A percentile compares a stretch with the other conserved stretches of the same genome.
Conservation (phyloP, 1,284 basidiomycete genomes). For the Tylopilus sp. region DNA sequence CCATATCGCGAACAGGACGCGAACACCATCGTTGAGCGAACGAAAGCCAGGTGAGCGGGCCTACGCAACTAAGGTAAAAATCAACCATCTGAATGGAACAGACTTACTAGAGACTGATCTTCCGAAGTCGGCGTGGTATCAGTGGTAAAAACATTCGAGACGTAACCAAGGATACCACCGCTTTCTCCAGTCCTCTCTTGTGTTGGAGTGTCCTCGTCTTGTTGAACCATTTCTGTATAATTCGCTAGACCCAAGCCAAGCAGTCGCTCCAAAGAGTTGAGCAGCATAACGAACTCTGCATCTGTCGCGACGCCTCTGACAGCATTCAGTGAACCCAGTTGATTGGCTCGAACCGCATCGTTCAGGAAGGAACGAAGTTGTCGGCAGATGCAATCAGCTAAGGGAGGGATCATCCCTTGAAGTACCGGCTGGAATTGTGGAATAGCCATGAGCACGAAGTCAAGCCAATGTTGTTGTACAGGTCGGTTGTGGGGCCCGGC, state of each 20-base stretch:
- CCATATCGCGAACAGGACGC: constrained; percentile 70
- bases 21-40: constrained; percentile 68
- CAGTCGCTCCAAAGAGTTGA: constrained; percentile 80
- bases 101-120: constrained; percentile 56
- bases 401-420: constrained; percentile 65
- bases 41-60: constrained; percentile 66
- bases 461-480: constrained; percentile 92
- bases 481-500: constrained; percentile 65
- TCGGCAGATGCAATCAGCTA: constrained; percentile 79
- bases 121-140: constrained; percentile 49
- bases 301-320: constrained; percentile 58
- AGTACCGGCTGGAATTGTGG: constrained; percentile 76
- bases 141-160: constrained; percentile 75
- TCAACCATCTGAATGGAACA: not conserved
- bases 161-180: constrained; percentile 72
- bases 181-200: constrained; percentile 57
- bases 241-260: constrained; percentile 62
- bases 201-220: constrained; percentile 54
- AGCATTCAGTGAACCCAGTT: constrained; percentile 40
- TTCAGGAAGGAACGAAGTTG: constrained; percentile 62
- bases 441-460: constrained; percentile 90
- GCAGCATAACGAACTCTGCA: constrained; percentile 78
- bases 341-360: constrained; percentile 50
- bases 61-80: constrained; percentile 37
- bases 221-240: constrained; percentile 43